Evolutionary conservation across 164 flowering plant genomes (phyloP), one percentile per base, ranked within the genome.

Genomic region (Umbilicus rupestris): DNA sequence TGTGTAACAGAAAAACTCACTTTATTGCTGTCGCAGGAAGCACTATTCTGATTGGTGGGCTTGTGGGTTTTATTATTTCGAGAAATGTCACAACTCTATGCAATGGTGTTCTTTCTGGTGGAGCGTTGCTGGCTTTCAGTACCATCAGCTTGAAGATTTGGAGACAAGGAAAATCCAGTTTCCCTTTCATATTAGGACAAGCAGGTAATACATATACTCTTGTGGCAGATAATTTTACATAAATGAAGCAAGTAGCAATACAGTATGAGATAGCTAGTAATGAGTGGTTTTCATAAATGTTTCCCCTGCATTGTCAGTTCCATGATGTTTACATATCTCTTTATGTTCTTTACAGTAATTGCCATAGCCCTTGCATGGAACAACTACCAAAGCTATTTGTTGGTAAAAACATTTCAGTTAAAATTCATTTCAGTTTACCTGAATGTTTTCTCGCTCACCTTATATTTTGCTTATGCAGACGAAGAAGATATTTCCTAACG

Each of bases 131-230:
- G 52, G 85, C 81, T 39, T 79, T 93, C 45, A 87, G 97, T 69
- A 77, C 78, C 52, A 72, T 73, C 39, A 93, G 98, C 75, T 78
- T 90, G 67, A 93, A 86, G 79, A 79, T 85, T 22, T 92, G 98
- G 98, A 82, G 83, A 78, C 80, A 84, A 78, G 97, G 94, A 68
- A 87, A 90, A 75, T 88, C 97, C 28, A 82, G 91, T 77, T 68
- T 88, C 29, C 98, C 96, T 41, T 84, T 84, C 68, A 86, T 93
- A 59, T 73, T 90, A 45, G 98, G 96, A 62, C 98, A 93, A 90
- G 89, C 92, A 81, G 96, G 98, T 90, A 72, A 5, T n/a, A n/a
- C 41, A 15, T 22, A 29, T n/a, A 26, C 30, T 3, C 19, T n/a
- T 33, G 30, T 30, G 37, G 35, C 16, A 10, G 2, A 11, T 10